These are phyloP conservation scores for Saccharomyces uvarum DNA, from an alignment of 1,139 yeast species.

Conservation along the genomic window DNA sequence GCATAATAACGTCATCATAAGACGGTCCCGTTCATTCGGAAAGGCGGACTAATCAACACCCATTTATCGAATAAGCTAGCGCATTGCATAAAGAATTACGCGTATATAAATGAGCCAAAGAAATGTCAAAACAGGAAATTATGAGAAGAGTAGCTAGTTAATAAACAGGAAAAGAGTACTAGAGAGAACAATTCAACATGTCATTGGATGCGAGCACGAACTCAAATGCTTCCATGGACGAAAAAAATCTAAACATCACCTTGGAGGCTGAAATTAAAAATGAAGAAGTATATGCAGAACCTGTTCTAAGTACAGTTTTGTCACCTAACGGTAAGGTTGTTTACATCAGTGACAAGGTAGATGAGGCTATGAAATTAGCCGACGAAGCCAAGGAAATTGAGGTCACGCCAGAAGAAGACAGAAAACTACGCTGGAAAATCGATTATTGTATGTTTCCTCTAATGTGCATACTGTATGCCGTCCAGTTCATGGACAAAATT, in stretches of 20 bases:
- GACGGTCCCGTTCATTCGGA: not conserved
- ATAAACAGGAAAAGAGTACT: not conserved
- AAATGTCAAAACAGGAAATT: not conserved
- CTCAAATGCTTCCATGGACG: not conserved
- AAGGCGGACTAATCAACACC: not conserved
- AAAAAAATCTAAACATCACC: not conserved
- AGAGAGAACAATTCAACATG: not conserved
- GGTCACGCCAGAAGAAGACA: constrained; percentile 30
- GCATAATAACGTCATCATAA: not conserved
- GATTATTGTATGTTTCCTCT: constrained; percentile 49
- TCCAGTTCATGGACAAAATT: constrained; percentile 61
- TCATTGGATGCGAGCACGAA: not conserved
- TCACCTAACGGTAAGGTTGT: constrained; percentile 31
- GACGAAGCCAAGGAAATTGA: constrained; percentile 24
- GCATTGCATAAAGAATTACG: not conserved
- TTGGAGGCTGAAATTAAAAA: not conserved
- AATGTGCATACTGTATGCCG: constrained; percentile 47
- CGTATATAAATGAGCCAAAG: not conserved
- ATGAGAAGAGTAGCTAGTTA: not conserved
- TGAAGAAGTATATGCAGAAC: not conserved
- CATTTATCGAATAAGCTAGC: not conserved
- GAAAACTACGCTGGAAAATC: constrained; percentile 42
- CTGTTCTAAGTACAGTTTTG: constrained; percentile 14
- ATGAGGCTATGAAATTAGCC: constrained; percentile 33
- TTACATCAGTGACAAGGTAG: constrained; percentile 30